A percentile compares a stretch with the other conserved stretches of the same genome.
Conservation (phyloP, 176 grass and related monocot genomes). For the Lolium perenne region DNA sequence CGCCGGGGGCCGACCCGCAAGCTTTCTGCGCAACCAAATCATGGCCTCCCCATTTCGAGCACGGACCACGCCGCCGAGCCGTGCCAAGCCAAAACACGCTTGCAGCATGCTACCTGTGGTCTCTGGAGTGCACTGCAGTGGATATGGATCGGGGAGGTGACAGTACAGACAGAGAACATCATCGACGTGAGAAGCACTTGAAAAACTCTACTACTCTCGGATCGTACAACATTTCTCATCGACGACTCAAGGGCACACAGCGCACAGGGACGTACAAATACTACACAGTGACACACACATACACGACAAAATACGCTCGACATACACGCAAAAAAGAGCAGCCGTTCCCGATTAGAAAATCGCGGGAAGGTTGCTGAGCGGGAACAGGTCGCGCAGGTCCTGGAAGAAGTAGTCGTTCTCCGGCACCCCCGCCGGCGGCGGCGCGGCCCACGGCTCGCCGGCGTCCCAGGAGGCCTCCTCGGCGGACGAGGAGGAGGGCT, state of each 20-base stretch:
- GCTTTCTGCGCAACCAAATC: conserved; percentile 46
- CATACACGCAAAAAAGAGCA: background rate
- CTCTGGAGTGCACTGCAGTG: background rate
- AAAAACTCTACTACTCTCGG: conserved; percentile 41
- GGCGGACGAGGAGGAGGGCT: conserved; percentile 55
- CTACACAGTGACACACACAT: background rate
- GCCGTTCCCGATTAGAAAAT: conserved; percentile 58
- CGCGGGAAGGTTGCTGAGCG: conserved; percentile 77
- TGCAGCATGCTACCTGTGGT: background rate
- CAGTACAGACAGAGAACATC: background rate
- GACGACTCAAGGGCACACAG: background rate
- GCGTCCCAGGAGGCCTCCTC: conserved; percentile 19
- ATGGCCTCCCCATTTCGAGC: conserved; percentile 45
- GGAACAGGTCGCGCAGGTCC: conserved; percentile 94
- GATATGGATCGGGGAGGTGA: background rate
- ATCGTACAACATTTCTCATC: conserved; percentile 43
- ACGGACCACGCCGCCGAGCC: conserved; percentile 38
- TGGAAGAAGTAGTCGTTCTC: conserved; percentile 91
- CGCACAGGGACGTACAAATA: background rate
- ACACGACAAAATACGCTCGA: conserved; percentile 24
- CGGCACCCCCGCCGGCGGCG: conserved; percentile 44
- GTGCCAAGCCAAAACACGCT: background rate
- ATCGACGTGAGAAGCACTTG: background rate
- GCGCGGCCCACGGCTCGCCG: conserved; percentile 47
- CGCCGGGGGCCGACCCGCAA: background rate